phyloP scores from a whole-genome alignment of 805 yeast species.

The Blastobotrys chiropterorum region DNA sequence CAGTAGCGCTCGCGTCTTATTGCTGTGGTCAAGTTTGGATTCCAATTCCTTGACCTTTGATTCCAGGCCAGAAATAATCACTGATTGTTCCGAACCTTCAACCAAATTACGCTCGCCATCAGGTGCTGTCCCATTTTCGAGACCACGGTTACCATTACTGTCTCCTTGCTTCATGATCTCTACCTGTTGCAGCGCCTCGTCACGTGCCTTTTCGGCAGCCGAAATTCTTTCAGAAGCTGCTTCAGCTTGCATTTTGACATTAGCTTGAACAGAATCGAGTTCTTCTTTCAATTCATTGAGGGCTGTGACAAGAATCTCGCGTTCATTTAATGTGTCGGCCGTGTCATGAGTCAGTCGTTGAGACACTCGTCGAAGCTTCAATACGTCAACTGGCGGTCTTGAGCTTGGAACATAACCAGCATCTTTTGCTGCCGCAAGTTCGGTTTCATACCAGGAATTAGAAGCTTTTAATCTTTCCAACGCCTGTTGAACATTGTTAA shows the following conservation, averaged over 20 bases:
- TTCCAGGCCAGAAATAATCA: constrained; percentile 4
- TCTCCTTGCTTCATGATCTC: neutral
- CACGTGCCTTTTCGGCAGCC: constrained; percentile 19
- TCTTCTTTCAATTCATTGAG: constrained; percentile 23
- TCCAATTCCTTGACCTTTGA: constrained; percentile 16
- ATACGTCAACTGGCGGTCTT: constrained; percentile 24
- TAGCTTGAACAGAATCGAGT: constrained; percentile 20
- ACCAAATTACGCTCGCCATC: neutral
- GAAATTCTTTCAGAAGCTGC: constrained; percentile 22
- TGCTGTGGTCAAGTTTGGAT: constrained; percentile 9
- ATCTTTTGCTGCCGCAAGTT: constrained; percentile 23
- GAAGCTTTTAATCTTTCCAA: constrained; percentile 27
- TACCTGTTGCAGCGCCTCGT: constrained; percentile 9
- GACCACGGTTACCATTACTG: neutral
- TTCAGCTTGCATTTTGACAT: constrained; percentile 23
- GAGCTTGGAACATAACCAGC: constrained; percentile 24
- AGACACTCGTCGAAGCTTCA: constrained; percentile 24
- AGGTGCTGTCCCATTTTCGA: neutral
- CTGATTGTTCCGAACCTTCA: neutral
- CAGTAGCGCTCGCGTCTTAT: constrained; percentile 7
- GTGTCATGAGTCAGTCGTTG: constrained; percentile 25
- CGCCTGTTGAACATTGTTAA: constrained; percentile 15
- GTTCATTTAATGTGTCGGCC: constrained; percentile 18
- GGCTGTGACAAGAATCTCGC: constrained; percentile 25
- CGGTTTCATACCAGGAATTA: constrained; percentile 27